Conservation (phyloP, 2,329 filamentous ascomycete species). For the Xylariaceae sp. region DNA sequence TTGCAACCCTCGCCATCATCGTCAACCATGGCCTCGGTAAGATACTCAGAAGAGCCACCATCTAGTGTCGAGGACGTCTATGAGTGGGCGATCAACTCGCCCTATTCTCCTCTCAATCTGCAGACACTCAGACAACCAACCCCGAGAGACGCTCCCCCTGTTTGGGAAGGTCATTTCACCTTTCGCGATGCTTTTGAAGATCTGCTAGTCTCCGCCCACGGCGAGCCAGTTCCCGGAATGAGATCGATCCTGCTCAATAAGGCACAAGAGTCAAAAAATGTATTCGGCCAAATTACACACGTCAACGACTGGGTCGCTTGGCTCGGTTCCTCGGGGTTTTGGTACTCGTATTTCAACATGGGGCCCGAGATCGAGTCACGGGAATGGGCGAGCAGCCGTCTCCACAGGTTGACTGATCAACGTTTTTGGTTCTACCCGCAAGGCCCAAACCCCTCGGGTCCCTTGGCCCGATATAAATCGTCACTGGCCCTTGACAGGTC, state of each 20-base stretch:
- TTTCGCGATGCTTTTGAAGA: conserved; percentile 58
- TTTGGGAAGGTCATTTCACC: conserved; percentile 36
- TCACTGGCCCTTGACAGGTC: neutral
- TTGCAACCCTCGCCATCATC: neutral
- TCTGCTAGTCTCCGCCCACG: conserved; percentile 45
- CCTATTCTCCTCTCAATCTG: conserved; percentile 44
- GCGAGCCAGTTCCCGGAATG: conserved; percentile 40
- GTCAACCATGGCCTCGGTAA: neutral
- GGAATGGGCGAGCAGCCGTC: neutral
- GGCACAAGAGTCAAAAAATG: conserved; percentile 21
- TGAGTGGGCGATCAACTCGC: conserved; percentile 36
- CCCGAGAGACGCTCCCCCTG: conserved; percentile 37
- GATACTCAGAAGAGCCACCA: neutral
- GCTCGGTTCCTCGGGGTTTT: conserved; percentile 36
- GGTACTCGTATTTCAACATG: conserved; percentile 32
- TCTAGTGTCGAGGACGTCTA: conserved; percentile 25
- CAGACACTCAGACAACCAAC: conserved; percentile 43
- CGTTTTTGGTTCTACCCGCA: neutral
- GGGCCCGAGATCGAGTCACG: conserved; percentile 3
- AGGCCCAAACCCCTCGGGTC: neutral
- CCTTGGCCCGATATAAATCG: neutral
- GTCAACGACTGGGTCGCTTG: conserved; percentile 39
- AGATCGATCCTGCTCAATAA: conserved; percentile 17
- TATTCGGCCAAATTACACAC: conserved; percentile 33
- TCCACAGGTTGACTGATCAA: neutral